phyloP scores from a whole-genome alignment of 2,329 filamentous ascomycete species.

The Cladorrhinum sp. region DNA sequence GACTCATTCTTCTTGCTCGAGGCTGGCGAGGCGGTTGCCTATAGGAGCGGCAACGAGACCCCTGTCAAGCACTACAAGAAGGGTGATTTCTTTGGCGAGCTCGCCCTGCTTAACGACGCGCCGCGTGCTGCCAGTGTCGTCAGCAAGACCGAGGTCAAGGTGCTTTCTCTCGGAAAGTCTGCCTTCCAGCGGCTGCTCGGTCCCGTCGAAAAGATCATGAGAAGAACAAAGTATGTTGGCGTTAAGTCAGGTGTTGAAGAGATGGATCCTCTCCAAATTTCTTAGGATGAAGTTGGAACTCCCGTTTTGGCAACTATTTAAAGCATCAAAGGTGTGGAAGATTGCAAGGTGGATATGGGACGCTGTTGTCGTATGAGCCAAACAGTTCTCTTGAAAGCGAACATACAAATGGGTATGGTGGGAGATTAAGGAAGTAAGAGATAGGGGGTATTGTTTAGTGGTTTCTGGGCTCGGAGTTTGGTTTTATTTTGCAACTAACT shows the following conservation, averaged over 20 bases:
- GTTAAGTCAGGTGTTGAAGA: constrained; percentile 62
- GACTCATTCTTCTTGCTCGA: constrained; percentile 91
- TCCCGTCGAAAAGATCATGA: constrained; percentile 91
- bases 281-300: constrained; percentile 16
- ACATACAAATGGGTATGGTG: constrained; percentile 5
- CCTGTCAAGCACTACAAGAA: constrained; percentile 80
- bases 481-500: neutral
- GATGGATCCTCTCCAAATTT: constrained; percentile 60
- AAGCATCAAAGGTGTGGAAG: neutral
- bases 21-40: constrained; percentile 80
- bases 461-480: constrained; percentile 6
- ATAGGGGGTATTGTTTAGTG: constrained; percentile 1
- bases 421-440: neutral
- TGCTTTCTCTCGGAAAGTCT: constrained; percentile 86
- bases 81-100: constrained; percentile 95
- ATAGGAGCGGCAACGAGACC: constrained; percentile 68
- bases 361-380: neutral
- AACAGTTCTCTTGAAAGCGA: neutral
- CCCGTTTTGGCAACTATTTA: neutral
- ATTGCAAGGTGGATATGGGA: neutral
- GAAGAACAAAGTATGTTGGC: constrained; percentile 65
- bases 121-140: constrained; percentile 88
- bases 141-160: constrained; percentile 82
- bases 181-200: constrained; percentile 92
- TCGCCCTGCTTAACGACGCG: constrained; percentile 89